phyloP scores from a whole-genome alignment of 139 green algal genomes.

The Nannochloris sp. region DNA sequence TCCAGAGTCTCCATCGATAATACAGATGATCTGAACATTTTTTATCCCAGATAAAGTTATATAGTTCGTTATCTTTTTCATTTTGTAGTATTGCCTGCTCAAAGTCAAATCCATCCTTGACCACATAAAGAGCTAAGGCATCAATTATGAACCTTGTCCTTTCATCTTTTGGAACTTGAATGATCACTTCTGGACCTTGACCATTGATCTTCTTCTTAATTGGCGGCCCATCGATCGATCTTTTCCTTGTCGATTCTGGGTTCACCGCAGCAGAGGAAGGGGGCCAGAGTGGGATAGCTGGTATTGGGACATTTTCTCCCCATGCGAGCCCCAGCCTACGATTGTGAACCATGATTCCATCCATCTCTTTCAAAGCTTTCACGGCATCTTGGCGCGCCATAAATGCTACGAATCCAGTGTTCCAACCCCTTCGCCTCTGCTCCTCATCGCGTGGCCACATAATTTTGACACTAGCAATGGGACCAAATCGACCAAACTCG shows the following conservation, averaged over 20 bases:
- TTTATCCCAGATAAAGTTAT: slow-evolving; percentile 82
- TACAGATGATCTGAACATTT: slow-evolving; percentile 73
- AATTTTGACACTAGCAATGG: slow-evolving; percentile 89
- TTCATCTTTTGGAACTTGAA: slow-evolving; percentile 54
- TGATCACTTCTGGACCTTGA: slow-evolving; percentile 42
- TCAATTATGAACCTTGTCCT: slow-evolving; percentile 82
- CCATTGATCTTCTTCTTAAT: slow-evolving; percentile 14
- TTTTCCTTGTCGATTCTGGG: slow-evolving; percentile 8
- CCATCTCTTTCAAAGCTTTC: slow-evolving; percentile 63
- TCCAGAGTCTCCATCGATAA: slow-evolving; percentile 82
- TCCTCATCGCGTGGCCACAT: slow-evolving; percentile 97
- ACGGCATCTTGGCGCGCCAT: slow-evolving; percentile 75
- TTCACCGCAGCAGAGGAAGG: slow-evolving; percentile 12
- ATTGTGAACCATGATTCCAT: slow-evolving; percentile 67
- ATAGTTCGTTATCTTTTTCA: slow-evolving; percentile 69
- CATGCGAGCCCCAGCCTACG: slow-evolving; percentile 81
- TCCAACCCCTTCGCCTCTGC: slow-evolving; percentile 67
- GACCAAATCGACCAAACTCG: slow-evolving; percentile 86
- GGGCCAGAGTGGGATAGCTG: slow-evolving; percentile 62
- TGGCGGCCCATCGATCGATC: neutral
- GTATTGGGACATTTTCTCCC: slow-evolving; percentile 82
- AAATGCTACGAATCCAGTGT: slow-evolving; percentile 95
- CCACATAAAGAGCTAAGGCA: slow-evolving; percentile 75
- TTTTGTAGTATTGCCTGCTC: slow-evolving; percentile 79
- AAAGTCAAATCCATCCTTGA: slow-evolving; percentile 65